A percentile compares a stretch with the other conserved stretches of the same genome.
Evolutionary conservation across 2,329 filamentous ascomycete species (phyloP).

Genomic region (Fusarium lateritium): DNA sequence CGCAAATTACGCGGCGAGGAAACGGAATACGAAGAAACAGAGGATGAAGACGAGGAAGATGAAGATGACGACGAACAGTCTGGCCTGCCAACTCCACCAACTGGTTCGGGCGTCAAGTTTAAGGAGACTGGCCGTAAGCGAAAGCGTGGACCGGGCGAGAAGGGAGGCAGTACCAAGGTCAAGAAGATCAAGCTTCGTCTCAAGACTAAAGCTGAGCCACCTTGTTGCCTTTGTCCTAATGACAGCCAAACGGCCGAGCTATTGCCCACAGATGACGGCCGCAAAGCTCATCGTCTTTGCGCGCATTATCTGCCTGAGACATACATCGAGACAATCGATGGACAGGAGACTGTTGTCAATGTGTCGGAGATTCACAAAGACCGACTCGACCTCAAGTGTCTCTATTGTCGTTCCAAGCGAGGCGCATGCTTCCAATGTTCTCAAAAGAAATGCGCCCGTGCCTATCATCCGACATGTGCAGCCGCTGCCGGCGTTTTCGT

Average conservation of each 20-base stretch:
- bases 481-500: constrained; percentile 92
- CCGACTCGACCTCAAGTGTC: constrained; percentile 91
- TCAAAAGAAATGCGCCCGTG: constrained; percentile 91
- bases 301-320: constrained; percentile 94
- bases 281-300: constrained; percentile 89
- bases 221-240: constrained; percentile 94
- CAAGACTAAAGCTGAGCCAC: constrained; percentile 79
- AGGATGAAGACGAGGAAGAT: constrained; percentile 78
- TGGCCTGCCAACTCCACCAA: constrained; percentile 83
- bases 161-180: constrained; percentile 67
- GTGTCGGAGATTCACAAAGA: constrained; percentile 87
- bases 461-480: constrained; percentile 96
- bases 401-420: constrained; percentile 93
- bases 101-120: constrained; percentile 78
- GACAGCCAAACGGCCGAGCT: constrained; percentile 85
- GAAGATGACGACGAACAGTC: constrained; percentile 74
- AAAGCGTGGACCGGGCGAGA: constrained; percentile 54
- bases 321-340: constrained; percentile 81
- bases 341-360: constrained; percentile 81
- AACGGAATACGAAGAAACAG: constrained; percentile 85
- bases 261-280: constrained; percentile 88
- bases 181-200: constrained; percentile 87
- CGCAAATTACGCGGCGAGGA: constrained; percentile 92
- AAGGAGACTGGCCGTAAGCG: constrained; percentile 77
- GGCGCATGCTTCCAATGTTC: constrained; percentile 99